Evolutionary conservation across 768 basidiomycete genomes (phyloP), one percentile per base, ranked within the genome.

Genomic region (Panellus pusillus): DNA sequence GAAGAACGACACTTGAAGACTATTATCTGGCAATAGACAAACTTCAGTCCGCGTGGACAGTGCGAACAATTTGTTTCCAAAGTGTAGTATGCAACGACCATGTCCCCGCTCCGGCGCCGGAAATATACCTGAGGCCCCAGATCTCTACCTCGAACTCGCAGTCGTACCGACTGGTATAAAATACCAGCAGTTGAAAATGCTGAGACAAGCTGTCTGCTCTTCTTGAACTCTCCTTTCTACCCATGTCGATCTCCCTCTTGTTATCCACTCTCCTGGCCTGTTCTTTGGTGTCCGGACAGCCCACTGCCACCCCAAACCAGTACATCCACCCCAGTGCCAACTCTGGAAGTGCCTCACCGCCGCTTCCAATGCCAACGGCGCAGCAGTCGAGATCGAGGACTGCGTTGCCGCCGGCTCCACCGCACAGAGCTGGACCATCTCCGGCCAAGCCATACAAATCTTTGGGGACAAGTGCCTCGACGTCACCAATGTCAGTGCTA

Each of bases 401-500:
- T 50, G 48, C 29, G 39, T 50, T 13, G 9, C 48, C 5, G 24
- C 20, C 1, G 50, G 42, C 17, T 44, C 48, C 6, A 46, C 43
- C 6, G 45, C 48, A 27, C 54, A 55, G 29, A 31, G 17, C 14
- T 55, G 54, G 54, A 55, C 54, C 14, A 35, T 35, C 31, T 41
- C 54, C 17, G 37, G 43, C 42, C 17, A 43, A 8, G 20, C 9
- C 15, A 29, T 42, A 8, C 39, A 15, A 9, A 9, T 50, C 12
- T 50, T 15, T 32, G 49, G 49, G 8, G 12, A 41, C 27, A 40
- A 41, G 40, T 50, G 49, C 20, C 18, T 50, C 7, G 49, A 50
- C 29, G 49, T 50, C 9, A 29, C 51, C 12, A 40, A 49, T 28
- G 65, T 65, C 17, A 32, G 32, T 9, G 46, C 17, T 14, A 14